Percentiles rank a stretch among this genome's conserved stretches.
Evolutionary conservation across 2,329 filamentous ascomycete species (phyloP).

Genomic region (Sclerotiophoma versabilis): DNA sequence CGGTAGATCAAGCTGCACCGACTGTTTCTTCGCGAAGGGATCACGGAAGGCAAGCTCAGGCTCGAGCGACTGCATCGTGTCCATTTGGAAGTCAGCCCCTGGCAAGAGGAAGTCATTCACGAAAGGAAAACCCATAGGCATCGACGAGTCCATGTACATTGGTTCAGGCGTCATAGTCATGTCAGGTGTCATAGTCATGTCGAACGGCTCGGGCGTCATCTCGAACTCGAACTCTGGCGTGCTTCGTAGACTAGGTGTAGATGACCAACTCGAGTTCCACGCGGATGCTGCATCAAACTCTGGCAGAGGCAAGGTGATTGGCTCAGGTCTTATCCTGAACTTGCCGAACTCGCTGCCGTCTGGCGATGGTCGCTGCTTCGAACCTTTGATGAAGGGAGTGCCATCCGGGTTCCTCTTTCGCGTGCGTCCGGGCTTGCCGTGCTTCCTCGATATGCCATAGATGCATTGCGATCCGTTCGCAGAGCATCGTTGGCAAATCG

Average conservation of each 20-base stretch:
- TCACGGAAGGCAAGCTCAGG: constrained; percentile 36
- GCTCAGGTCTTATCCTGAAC: constrained; percentile 35
- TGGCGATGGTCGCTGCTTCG: constrained; percentile 40
- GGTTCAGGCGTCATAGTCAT: constrained; percentile 33
- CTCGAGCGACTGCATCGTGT: constrained; percentile 28
- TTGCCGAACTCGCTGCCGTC: constrained; percentile 39
- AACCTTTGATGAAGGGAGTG: constrained; percentile 39
- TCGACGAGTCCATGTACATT: constrained; percentile 28
- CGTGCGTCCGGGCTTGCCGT: constrained; percentile 44
- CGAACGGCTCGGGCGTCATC: constrained; percentile 39
- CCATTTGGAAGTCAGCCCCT: constrained; percentile 21
- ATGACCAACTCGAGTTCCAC: constrained; percentile 36
- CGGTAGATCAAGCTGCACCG: constrained; percentile 31
- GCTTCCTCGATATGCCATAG: constrained; percentile 46
- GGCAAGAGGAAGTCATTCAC: constrained; percentile 32
- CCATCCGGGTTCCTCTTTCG: constrained; percentile 44
- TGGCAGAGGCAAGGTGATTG: constrained; percentile 25
- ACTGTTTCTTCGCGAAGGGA: constrained; percentile 37
- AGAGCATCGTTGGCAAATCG: constrained; percentile 42
- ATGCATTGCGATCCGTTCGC: constrained; percentile 39
- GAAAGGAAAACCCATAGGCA: constrained; percentile 28
- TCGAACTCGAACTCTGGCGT: constrained; percentile 39
- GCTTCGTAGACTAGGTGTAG: constrained; percentile 34
- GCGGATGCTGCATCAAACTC: constrained; percentile 27
- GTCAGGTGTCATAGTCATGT: constrained; percentile 32